phyloP scores from a whole-genome alignment of 192 early-diverging fungal genomes.

The Fimicolochytrium jonesii region DNA sequence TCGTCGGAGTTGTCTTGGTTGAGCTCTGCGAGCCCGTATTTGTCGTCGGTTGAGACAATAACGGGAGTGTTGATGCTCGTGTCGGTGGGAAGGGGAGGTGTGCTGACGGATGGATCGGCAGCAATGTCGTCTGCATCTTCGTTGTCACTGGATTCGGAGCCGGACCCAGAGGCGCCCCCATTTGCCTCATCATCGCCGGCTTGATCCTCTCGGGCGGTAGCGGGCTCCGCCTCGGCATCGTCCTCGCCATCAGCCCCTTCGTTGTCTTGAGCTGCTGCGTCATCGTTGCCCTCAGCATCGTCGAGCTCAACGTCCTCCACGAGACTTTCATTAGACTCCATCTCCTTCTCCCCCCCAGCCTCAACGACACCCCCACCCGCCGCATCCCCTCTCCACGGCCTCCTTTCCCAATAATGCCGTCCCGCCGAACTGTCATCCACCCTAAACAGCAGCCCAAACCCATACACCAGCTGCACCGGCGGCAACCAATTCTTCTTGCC shows the following conservation, averaged over 20 bases:
- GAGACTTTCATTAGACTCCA: constrained; percentile 1
- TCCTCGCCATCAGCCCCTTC: neutral
- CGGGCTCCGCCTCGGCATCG: too few species aligned
- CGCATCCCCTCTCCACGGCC: constrained; percentile 39
- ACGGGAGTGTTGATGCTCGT: too few species aligned
- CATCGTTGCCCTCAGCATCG: constrained; percentile 17
- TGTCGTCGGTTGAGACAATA: constrained; percentile 27
- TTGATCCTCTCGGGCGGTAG: too few species aligned
- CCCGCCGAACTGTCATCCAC: constrained; percentile 73
- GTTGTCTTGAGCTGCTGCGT: constrained; percentile 1
- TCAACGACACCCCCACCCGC: constrained; percentile 19
- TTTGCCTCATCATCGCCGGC: too few species aligned
- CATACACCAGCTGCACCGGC: constrained; percentile 88
- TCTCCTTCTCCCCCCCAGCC: constrained; percentile 8
- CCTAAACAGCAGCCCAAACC: constrained; percentile 91
- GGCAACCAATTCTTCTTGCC: constrained; percentile 95
- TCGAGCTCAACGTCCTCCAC: constrained; percentile 16
- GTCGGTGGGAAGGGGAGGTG: too few species aligned
- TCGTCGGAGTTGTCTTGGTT: too few species aligned
- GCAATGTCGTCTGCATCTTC: constrained; percentile 19
- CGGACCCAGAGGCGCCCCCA: too few species aligned
- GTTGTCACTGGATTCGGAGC: too few species aligned
- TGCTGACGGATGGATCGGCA: too few species aligned
- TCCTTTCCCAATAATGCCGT: constrained; percentile 71
- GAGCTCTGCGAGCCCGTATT: constrained; percentile 35